Evolutionary conservation across 2,329 filamentous ascomycete species (phyloP), one percentile per base, ranked within the genome.

Genomic region (Exophiala lecanii-corni): DNA sequence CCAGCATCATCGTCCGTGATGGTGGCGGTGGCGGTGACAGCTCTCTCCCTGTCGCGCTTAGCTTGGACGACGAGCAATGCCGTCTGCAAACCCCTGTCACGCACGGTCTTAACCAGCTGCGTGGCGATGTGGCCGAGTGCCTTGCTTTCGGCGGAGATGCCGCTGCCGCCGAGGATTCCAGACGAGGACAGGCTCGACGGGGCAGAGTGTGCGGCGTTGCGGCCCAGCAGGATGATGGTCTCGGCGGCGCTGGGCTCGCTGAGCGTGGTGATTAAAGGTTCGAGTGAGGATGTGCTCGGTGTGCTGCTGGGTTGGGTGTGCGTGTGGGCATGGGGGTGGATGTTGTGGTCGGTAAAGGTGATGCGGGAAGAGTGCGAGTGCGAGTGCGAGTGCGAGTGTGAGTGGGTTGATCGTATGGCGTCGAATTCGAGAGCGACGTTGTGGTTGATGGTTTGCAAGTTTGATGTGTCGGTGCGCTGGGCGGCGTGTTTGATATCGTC

Each of bases 21-120:
- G n/a, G n/a, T n/a, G n/a, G n/a, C n/a, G n/a, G n/a, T n/a, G n/a
- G n/a, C n/a, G n/a, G n/a, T n/a, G n/a, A n/a, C n/a, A n/a, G n/a
- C n/a, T n/a, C n/a, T n/a, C n/a, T n/a, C n/a, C n/a, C n/a, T n/a
- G n/a, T n/a, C n/a, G n/a, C n/a, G n/a, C 37, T 64, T 70, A 26
- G 82, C 82, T 64, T 87, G 81, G 19, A 89, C 72, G 41, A 89
- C 76, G 40, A 89, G 66, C 18, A 89, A 65, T 61, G 84, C 87
- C 0, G 81, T 78, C 50, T 73, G 75, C n/a, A 84, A 63, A 9
- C 73, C 75, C 33, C 70, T 71, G 39, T 72, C 71, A 32, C 80
- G 72, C n/a, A 84, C 63, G 43, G 73, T 70, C 59, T 36, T 41
- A 18, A 51, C 81, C 75, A 7, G 76, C 79, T 20, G 81, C 66